Percentiles rank a stretch among this genome's conserved stretches.
phyloP scores from a whole-genome alignment of 495 filamentous ascomycete species.

The Neurospora tetraspora region DNA sequence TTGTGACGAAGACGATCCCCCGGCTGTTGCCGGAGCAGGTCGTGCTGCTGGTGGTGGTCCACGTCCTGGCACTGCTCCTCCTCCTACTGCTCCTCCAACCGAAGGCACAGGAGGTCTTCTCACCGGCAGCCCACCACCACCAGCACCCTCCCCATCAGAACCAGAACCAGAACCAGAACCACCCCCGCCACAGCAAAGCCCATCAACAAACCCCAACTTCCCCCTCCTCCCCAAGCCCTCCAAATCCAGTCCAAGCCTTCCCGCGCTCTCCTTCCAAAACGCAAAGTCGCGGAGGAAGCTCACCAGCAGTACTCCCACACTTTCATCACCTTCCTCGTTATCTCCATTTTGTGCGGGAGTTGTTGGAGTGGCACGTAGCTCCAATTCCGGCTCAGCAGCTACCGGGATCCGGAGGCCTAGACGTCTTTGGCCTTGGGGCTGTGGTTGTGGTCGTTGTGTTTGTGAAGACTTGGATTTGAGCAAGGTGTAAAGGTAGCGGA shows the following conservation, averaged over 20 bases:
- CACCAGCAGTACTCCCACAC: slow-evolving; percentile 55
- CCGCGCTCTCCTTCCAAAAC: slow-evolving; percentile 63
- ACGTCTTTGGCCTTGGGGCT: neutral
- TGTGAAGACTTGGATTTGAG: slow-evolving; percentile 21
- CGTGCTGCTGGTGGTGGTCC: neutral
- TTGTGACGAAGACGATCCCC: neutral
- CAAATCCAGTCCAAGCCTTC: slow-evolving; percentile 62
- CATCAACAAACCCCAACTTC: slow-evolving; percentile 63
- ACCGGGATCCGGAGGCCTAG: neutral
- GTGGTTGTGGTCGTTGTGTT: neutral
- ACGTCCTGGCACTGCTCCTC: neutral
- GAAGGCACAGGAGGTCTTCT: neutral
- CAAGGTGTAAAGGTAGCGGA: slow-evolving; percentile 51
- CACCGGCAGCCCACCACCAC: neutral
- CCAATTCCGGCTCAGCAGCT: neutral
- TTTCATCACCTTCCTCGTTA: slow-evolving; percentile 3
- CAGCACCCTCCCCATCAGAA: neutral
- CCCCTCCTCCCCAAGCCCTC: slow-evolving; percentile 44
- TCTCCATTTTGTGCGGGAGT: neutral
- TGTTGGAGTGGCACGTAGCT: neutral
- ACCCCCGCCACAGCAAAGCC: slow-evolving; percentile 32
- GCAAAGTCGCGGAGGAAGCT: slow-evolving; percentile 67
- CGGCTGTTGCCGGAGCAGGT: neutral
- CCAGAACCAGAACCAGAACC: neutral
- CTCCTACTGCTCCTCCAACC: neutral